A percentile compares a stretch with the other conserved stretches of the same genome.
These are phyloP conservation scores for Saturnispora gosingensis DNA, from an alignment of 805 yeast species.

Conservation along the genomic window DNA sequence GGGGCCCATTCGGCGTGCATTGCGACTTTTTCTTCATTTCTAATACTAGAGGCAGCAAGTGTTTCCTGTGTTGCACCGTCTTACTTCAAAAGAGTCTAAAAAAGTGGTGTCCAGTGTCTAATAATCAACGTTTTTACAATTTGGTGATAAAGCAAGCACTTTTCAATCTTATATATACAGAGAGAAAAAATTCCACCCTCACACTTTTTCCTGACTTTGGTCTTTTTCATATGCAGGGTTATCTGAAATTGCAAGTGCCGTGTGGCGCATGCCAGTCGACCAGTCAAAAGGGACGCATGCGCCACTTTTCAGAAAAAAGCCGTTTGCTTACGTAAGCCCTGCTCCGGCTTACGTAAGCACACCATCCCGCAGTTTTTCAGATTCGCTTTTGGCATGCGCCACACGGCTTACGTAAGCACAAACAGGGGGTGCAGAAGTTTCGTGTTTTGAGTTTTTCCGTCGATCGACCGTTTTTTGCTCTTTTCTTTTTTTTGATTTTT, in stretches of 20 bases:
- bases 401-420: not conserved
- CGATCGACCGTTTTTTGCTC: not conserved
- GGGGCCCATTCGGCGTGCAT: conserved; percentile 26
- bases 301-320: not conserved
- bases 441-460: not conserved
- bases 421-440: too few relatives aligned
- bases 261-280: not conserved
- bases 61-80: not conserved
- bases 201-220: not conserved
- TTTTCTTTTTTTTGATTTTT: not conserved
- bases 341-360: too few relatives aligned
- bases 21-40: not conserved
- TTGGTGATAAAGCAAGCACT: too few relatives aligned
- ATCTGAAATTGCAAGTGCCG: too few relatives aligned
- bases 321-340: not conserved
- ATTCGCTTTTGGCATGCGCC: not conserved
- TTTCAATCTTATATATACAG: too few relatives aligned
- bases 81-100: not conserved
- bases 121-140: not conserved
- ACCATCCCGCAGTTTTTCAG: too few relatives aligned
- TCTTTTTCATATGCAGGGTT: not conserved
- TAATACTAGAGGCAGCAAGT: not conserved
- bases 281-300: not conserved
- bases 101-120: not conserved
- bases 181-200: too few relatives aligned